phyloP scores from a whole-genome alignment of 73 alveolate genomes.

The Paramecium biaurelia region DNA sequence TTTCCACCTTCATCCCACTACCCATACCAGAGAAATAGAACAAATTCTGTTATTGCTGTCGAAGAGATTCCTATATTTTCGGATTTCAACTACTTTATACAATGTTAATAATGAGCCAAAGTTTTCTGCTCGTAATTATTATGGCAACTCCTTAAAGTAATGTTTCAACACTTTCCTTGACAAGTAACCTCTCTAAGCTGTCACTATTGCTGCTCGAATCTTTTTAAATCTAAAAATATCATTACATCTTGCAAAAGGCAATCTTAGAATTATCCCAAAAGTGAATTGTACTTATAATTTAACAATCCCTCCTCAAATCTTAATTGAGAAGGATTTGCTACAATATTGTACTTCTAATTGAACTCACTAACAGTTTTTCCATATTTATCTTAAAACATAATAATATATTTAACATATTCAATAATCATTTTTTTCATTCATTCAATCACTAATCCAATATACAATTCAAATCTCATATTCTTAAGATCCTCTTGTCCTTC shows the following conservation, averaged over 20 bases:
- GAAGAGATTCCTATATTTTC: constrained; percentile 9
- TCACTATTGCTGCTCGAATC: constrained; percentile 28
- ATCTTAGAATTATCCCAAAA: neutral
- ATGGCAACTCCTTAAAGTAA: neutral
- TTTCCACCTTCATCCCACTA: constrained; percentile 45
- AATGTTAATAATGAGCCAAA: neutral
- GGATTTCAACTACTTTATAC: constrained; percentile 1
- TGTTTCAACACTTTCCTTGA: neutral
- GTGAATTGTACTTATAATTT: neutral
- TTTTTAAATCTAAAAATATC: neutral
- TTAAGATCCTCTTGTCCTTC: neutral
- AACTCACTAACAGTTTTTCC: constrained; percentile 19
- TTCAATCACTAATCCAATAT: neutral
- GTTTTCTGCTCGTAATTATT: neutral
- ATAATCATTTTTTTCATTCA: neutral
- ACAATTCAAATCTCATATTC: neutral
- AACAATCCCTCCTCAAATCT: neutral
- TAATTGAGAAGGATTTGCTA: neutral
- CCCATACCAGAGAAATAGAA: constrained; percentile 26
- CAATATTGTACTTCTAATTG: neutral
- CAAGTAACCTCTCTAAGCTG: neutral
- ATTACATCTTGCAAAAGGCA: neutral
- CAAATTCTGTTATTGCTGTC: neutral
- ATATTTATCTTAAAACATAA: constrained; percentile 4
- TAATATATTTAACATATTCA: neutral